Conservation (phyloP, 768 basidiomycete genomes). For the Russula sp. region DNA sequence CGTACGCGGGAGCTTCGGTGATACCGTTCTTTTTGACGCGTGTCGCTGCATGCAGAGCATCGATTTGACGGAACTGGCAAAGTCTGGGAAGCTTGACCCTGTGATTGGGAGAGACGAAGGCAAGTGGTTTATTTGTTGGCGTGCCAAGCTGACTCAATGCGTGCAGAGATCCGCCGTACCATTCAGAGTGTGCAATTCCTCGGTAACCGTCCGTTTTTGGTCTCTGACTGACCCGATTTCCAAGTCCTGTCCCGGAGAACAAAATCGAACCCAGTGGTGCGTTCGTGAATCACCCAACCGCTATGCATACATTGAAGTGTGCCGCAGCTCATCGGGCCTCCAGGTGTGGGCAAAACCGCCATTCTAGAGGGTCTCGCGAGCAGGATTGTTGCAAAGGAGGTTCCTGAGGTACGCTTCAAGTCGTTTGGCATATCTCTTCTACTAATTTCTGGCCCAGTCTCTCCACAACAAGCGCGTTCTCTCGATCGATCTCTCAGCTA, state of each 20-base stretch:
- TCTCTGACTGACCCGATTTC: not conserved
- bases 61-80: constrained; percentile 80
- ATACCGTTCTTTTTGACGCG: not conserved
- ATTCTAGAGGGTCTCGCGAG: constrained; percentile 87
- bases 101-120: constrained; percentile 87
- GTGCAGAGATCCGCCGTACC: constrained; percentile 75
- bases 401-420: constrained; percentile 63
- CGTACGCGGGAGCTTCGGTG: constrained; percentile 24
- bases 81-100: constrained; percentile 82
- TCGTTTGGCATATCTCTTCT: not conserved
- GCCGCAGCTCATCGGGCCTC: constrained; percentile 67
- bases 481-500: constrained; percentile 74
- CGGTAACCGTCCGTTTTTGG: not conserved
- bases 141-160: not conserved
- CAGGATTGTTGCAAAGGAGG: constrained; percentile 82
- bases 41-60: constrained; percentile 45
- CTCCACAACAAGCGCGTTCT: constrained; percentile 84
- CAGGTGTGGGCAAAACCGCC: constrained; percentile 91
- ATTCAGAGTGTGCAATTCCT: constrained; percentile 65
- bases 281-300: constrained; percentile 25
- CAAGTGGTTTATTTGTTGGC: constrained; percentile 24
- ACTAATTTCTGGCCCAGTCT: constrained; percentile 43
- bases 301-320: not conserved
- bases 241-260: constrained; percentile 80
- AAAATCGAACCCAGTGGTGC: constrained; percentile 86